Evolutionary conservation across 164 flowering plant species (phyloP).

Genomic region (Kingdonia uniflora): DNA sequence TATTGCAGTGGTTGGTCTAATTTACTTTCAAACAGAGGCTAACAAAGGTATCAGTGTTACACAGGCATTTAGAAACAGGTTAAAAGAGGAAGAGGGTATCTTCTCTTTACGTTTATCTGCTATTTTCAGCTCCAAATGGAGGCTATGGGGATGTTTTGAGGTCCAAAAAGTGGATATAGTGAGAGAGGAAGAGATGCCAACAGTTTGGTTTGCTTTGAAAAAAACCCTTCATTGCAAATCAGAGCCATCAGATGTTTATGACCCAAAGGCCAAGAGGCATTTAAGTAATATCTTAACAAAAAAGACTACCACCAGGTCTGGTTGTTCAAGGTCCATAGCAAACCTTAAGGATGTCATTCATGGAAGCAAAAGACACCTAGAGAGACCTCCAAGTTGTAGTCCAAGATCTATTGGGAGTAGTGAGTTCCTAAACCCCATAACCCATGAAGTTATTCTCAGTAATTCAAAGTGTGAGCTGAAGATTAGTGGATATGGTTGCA

Average conservation of each 20-base stretch:
- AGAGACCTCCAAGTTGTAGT: conserved; percentile 76
- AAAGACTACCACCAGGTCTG: conserved; percentile 49
- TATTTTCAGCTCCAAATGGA: too few relatives aligned
- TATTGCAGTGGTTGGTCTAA: too few relatives aligned
- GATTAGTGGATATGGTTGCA: conserved; percentile 36
- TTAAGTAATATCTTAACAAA: conserved; percentile 54
- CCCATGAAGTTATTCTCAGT: conserved; percentile 85
- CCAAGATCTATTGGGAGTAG: conserved; percentile 96
- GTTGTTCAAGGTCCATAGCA: conserved; percentile 94
- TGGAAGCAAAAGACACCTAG: conserved; percentile 76
- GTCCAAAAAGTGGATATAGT: conserved; percentile 3
- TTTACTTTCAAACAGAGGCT: too few relatives aligned
- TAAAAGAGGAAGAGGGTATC: too few relatives aligned
- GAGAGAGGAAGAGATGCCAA: conserved; percentile 41
- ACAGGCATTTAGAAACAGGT: too few relatives aligned
- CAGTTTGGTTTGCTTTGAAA: conserved; percentile 86
- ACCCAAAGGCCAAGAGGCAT: conserved; percentile 61
- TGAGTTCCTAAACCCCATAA: conserved; percentile 82
- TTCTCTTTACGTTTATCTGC: too few relatives aligned
- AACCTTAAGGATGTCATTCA: conserved; percentile 93
- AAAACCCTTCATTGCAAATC: conserved; percentile 84
- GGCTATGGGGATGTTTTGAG: too few relatives aligned
- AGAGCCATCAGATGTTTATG: conserved; percentile 74
- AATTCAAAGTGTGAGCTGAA: conserved; percentile 88
- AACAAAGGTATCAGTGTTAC: too few relatives aligned